These are phyloP conservation scores for Sarocladium strictum DNA, from an alignment of 2,329 filamentous ascomycete genomes.

Conservation along the genomic window DNA sequence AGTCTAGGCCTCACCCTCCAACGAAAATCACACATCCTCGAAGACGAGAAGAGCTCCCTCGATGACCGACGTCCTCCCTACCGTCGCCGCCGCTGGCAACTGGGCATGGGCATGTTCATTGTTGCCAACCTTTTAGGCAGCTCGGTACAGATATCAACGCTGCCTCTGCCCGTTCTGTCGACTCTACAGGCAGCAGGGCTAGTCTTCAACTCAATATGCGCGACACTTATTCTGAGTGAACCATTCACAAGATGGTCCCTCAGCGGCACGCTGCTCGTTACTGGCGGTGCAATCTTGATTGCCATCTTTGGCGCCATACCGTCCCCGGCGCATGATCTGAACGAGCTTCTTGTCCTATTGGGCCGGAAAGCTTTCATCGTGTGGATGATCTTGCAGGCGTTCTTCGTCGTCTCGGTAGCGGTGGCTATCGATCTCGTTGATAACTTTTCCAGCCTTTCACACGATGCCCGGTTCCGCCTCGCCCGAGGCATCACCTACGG, in stretches of 20 bases:
- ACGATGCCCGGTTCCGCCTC: slow-evolving; percentile 64
- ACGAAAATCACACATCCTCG: slow-evolving; percentile 95
- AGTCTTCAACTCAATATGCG: slow-evolving; percentile 98
- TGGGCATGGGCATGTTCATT: slow-evolving; percentile 96
- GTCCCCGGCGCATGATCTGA: slow-evolving; percentile 82
- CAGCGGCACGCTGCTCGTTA: slow-evolving; percentile 82
- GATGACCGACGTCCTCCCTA: slow-evolving; percentile 81
- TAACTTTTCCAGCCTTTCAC: slow-evolving; percentile 45
- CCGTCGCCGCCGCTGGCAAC: slow-evolving; percentile 86
- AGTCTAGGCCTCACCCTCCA: slow-evolving; percentile 92
- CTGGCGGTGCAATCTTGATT: slow-evolving; percentile 81
- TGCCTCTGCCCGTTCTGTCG: slow-evolving; percentile 89
- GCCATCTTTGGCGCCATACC: slow-evolving; percentile 91
- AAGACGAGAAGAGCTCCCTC: slow-evolving; percentile 83
- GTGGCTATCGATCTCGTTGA: slow-evolving; percentile 53
- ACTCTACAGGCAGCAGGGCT: slow-evolving; percentile 92
- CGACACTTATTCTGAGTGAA: slow-evolving; percentile 84
- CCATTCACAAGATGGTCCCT: slow-evolving; percentile 94
- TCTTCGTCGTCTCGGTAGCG: slow-evolving; percentile 66
- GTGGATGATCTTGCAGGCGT: slow-evolving; percentile 79
- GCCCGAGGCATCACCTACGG: slow-evolving; percentile 82
- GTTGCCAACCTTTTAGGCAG: slow-evolving; percentile 90
- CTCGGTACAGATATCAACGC: slow-evolving; percentile 93
- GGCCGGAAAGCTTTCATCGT: slow-evolving; percentile 69
- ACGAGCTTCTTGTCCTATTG: slow-evolving; percentile 73